These are phyloP conservation scores for Alternaria sp. DNA, from an alignment of 2,329 filamentous ascomycete species.

Conservation along the genomic window DNA sequence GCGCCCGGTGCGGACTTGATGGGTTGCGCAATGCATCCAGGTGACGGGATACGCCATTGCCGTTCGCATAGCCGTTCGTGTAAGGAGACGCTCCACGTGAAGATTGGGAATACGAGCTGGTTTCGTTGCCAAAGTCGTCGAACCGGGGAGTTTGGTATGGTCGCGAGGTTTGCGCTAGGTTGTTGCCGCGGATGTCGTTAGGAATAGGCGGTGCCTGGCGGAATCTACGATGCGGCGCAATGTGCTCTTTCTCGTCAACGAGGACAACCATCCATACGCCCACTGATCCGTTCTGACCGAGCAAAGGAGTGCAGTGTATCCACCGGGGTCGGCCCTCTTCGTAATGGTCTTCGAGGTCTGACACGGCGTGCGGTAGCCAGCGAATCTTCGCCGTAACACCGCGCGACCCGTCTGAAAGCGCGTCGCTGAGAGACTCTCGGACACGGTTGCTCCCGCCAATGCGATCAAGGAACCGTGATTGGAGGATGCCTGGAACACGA, in stretches of 20 bases:
- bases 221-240: conserved; percentile 34
- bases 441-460: conserved; percentile 62
- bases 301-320: conserved; percentile 79
- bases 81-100: conserved; percentile 4
- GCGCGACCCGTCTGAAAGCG: conserved; percentile 69
- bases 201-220: conserved; percentile 44
- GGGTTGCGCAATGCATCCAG: conserved; percentile 19
- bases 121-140: conserved; percentile 21
- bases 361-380: conserved; percentile 63
- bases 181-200: conserved; percentile 32
- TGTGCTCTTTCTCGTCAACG: conserved; percentile 64
- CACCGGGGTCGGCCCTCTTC: conserved; percentile 71
- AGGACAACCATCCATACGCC: conserved; percentile 83
- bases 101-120: conserved; percentile 1
- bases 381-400: conserved; percentile 79
- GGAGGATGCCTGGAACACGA: conserved; percentile 59
- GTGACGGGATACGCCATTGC: conserved; percentile 12
- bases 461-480: conserved; percentile 59
- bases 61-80: conserved; percentile 1
- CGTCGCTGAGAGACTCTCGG: conserved; percentile 63
- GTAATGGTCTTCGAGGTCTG: conserved; percentile 54
- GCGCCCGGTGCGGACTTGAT: conserved; percentile 14
- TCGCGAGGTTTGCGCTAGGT: background rate
- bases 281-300: conserved; percentile 71
- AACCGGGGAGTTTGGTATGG: conserved; percentile 7